Evolutionary conservation across 129 eudicot species (phyloP).

Genomic region (Flaveria bidentis): DNA sequence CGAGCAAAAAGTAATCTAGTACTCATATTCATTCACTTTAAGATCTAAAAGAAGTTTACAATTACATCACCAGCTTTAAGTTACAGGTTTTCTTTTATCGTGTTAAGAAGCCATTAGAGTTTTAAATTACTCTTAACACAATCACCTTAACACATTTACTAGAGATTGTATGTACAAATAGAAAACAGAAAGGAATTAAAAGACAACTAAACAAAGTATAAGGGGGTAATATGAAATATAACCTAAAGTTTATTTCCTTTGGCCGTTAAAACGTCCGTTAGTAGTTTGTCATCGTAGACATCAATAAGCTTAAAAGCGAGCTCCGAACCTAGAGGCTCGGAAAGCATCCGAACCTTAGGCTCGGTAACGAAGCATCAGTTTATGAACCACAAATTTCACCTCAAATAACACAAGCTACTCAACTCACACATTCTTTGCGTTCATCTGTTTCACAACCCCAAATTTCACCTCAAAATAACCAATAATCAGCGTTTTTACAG

Average conservation of each 20-base stretch:
- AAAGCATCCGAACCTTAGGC: conserved; percentile 19
- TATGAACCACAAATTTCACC: conserved; percentile 40
- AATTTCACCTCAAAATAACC: not conserved
- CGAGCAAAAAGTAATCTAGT: no score
- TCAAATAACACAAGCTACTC: conserved; percentile 9
- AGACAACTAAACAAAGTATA: not conserved
- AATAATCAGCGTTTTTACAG: not conserved
- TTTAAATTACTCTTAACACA: no score
- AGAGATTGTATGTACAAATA: no score
- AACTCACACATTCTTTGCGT: conserved; percentile 26
- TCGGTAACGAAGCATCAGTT: conserved; percentile 21
- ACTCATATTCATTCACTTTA: not conserved
- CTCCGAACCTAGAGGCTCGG: conserved; percentile 25
- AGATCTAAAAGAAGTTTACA: not conserved
- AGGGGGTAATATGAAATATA: not conserved
- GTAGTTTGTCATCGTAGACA: not conserved
- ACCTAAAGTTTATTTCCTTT: not conserved
- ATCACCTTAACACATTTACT: not conserved
- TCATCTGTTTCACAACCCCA: conserved; percentile 15
- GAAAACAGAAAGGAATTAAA: not conserved
- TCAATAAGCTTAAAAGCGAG: not conserved
- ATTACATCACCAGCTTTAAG: not conserved
- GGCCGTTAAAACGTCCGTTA: not conserved
- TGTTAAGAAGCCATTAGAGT: no score
- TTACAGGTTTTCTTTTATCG: not conserved